phyloP scores from a whole-genome alignment of 805 yeast species.

The Myxozyma sirexii region DNA sequence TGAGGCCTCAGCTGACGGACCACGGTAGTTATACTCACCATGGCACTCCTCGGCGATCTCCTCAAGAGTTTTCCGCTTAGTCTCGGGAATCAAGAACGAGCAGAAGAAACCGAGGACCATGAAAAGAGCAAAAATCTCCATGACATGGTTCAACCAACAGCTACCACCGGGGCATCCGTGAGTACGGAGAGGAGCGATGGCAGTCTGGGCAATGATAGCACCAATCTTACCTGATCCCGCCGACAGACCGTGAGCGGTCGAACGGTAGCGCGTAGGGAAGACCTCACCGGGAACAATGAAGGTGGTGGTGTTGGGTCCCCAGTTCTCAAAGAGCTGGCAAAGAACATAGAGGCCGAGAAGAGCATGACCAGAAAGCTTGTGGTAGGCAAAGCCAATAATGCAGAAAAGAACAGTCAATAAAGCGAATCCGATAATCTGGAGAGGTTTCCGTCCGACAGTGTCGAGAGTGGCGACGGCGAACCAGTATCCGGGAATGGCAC shows the following conservation, averaged over 20 bases:
- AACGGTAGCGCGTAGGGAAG: constrained; percentile 94
- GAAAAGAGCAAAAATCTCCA: constrained; percentile 91
- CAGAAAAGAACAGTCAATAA: constrained; percentile 73
- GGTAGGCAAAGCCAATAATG: constrained; percentile 80
- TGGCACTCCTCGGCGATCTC: constrained; percentile 78
- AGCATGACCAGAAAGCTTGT: constrained; percentile 67
- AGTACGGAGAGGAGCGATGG: constrained; percentile 67
- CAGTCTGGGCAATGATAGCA: constrained; percentile 72
- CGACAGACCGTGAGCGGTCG: constrained; percentile 92
- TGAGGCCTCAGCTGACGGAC: constrained; percentile 4
- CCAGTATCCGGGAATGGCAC: constrained; percentile 96
- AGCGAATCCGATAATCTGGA: constrained; percentile 76
- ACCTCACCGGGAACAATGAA: constrained; percentile 89
- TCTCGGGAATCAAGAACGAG: constrained; percentile 78
- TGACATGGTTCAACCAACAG: constrained; percentile 89
- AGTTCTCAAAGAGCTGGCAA: constrained; percentile 85
- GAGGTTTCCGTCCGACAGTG: constrained; percentile 78
- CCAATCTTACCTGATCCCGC: constrained; percentile 93
- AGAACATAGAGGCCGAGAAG: constrained; percentile 75
- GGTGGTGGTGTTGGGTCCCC: constrained; percentile 92
- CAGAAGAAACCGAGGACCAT: constrained; percentile 77
- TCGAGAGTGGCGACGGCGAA: constrained; percentile 77
- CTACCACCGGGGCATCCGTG: constrained; percentile 70
- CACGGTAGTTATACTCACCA: constrained; percentile 53
- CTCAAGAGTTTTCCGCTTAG: constrained; percentile 89